These are phyloP conservation scores for Catenaria anguillulae DNA, from an alignment of 371 early-diverging fungal genomes.

Conservation along the genomic window DNA sequence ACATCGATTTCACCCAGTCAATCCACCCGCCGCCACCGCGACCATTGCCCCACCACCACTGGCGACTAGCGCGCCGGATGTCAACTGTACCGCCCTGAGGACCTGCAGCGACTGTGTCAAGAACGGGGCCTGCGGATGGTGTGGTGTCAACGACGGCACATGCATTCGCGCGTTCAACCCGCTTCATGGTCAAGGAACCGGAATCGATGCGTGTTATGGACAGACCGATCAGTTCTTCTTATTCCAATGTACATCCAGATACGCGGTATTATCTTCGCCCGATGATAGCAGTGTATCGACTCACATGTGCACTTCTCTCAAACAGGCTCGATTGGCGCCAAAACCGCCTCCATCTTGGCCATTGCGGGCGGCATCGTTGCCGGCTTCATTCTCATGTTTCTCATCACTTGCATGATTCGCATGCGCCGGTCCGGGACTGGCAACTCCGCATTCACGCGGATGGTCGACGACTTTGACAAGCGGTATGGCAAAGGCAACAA, in stretches of 20 bases:
- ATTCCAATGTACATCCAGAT: neutral
- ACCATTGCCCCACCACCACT: too few relatives aligned
- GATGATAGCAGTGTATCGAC: neutral
- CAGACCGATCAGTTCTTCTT: neutral
- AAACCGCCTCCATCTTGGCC: neutral
- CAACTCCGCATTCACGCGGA: neutral
- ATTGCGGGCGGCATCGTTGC: neutral
- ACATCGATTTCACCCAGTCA: too few relatives aligned
- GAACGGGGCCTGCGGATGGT: neutral
- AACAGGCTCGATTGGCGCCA: neutral
- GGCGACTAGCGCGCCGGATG: neutral
- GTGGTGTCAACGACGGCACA: neutral
- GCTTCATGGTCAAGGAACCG: neutral
- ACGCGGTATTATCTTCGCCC: neutral
- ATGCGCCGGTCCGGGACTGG: neutral
- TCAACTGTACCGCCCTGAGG: neutral
- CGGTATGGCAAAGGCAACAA: neutral
- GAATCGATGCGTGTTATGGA: neutral
- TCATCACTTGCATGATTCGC: neutral
- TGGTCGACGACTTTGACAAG: constrained; percentile 1
- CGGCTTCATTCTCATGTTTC: neutral
- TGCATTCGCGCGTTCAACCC: neutral
- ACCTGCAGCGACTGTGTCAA: neutral
- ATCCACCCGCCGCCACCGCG: too few relatives aligned
- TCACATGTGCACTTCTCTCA: neutral